Conservation (phyloP, 371 early-diverging fungal genomes). For the Syncephalastrum monosporum region DNA sequence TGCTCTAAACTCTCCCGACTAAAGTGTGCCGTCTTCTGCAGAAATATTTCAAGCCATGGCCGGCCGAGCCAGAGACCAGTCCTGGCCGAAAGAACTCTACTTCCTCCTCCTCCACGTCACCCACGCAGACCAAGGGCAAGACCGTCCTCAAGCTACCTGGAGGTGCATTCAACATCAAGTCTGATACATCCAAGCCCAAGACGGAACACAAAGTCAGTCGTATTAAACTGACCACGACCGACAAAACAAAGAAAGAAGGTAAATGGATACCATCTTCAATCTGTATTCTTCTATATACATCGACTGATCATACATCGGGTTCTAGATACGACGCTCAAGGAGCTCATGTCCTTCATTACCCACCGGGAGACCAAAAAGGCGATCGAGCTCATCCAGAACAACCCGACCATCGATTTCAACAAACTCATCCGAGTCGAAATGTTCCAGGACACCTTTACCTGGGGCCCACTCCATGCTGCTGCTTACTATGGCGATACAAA, state of each 20-base stretch:
- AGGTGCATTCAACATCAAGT: slow-evolving; percentile 24
- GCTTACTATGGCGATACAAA: slow-evolving; percentile 76
- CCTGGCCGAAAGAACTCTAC: background rate
- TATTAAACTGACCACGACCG: slow-evolving; percentile 38
- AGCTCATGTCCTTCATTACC: slow-evolving; percentile 33
- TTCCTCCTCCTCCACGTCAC: background rate
- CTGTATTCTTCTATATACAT: too few species aligned
- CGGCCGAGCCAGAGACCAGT: slow-evolving; percentile 5
- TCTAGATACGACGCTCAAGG: slow-evolving; percentile 4
- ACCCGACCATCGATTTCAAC: slow-evolving; percentile 49
- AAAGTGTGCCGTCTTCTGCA: slow-evolving; percentile 4
- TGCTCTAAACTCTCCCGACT: background rate
- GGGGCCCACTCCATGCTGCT: slow-evolving; percentile 90
- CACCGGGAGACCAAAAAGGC: slow-evolving; percentile 32
- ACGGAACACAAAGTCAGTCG: slow-evolving; percentile 31
- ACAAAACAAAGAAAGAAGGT: slow-evolving; percentile 21
- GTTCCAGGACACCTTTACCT: slow-evolving; percentile 73
- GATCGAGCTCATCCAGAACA: slow-evolving; percentile 28
- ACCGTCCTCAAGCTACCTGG: slow-evolving; percentile 35
- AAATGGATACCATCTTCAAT: background rate
- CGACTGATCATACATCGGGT: too few species aligned
- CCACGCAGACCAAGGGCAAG: slow-evolving; percentile 16
- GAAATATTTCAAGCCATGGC: slow-evolving; percentile 43
- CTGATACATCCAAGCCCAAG: background rate
- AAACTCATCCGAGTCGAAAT: slow-evolving; percentile 54